Evolutionary conservation across 768 basidiomycete genomes (phyloP).

Genomic region (Gloeostereum incarnatum): DNA sequence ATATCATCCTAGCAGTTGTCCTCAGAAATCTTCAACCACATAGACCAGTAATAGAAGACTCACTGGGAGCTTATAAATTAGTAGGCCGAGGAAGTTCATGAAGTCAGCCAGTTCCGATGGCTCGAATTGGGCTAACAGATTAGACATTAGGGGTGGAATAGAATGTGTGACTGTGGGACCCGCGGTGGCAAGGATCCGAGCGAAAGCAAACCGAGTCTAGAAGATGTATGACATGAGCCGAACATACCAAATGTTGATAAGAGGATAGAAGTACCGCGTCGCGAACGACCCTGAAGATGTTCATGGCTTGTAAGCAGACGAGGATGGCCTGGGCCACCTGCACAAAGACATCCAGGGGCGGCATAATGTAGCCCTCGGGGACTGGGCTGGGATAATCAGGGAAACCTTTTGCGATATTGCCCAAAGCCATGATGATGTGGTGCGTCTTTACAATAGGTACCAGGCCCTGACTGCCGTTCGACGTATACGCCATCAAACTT

Average conservation of each 20-base stretch:
- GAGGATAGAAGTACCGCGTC: constrained; percentile 67
- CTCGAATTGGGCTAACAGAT: constrained; percentile 88
- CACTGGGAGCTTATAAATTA: constrained; percentile 90
- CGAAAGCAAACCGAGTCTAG: constrained; percentile 89
- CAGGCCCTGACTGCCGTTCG: constrained; percentile 54
- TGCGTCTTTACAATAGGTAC: constrained; percentile 82
- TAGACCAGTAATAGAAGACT: constrained; percentile 5
- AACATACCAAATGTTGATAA: background rate
- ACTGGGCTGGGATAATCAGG: constrained; percentile 77
- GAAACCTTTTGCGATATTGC: constrained; percentile 93
- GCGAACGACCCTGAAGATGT: constrained; percentile 74
- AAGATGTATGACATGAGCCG: constrained; percentile 4
- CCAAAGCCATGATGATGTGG: constrained; percentile 90
- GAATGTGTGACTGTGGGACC: constrained; percentile 80
- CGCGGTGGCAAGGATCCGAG: constrained; percentile 83
- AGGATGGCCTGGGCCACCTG: constrained; percentile 83
- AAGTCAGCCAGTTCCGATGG: constrained; percentile 91
- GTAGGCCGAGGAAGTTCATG: constrained; percentile 86
- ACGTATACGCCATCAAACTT: constrained; percentile 42
- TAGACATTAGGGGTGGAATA: constrained; percentile 83
- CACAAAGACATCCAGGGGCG: constrained; percentile 71
- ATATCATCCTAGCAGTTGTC: constrained; percentile 57
- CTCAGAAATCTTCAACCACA: constrained; percentile 1
- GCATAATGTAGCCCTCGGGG: constrained; percentile 56
- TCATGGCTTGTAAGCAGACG: constrained; percentile 83